These are phyloP conservation scores for Diplodia mutila DNA, from an alignment of 2,329 filamentous ascomycete genomes.

Conservation along the genomic window DNA sequence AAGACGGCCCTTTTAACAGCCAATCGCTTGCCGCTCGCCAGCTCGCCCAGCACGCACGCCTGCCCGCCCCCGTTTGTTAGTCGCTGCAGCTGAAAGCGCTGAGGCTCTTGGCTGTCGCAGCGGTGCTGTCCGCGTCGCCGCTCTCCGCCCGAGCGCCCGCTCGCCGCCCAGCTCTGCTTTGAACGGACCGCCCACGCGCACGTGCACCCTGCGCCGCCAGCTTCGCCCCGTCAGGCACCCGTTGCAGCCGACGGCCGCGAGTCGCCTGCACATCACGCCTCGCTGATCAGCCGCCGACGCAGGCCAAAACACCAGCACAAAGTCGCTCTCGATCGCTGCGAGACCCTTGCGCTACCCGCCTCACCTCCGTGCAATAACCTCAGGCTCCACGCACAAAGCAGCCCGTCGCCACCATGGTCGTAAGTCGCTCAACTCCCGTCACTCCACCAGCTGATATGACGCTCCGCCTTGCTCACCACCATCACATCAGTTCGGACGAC, in stretches of 20 bases:
- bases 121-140: slow-evolving; percentile 3
- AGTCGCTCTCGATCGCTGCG: background rate
- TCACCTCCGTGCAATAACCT: slow-evolving; percentile 21
- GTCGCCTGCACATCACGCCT: slow-evolving; percentile 23
- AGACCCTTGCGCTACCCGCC: slow-evolving; percentile 16
- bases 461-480: slow-evolving; percentile 57
- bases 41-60: slow-evolving; percentile 5
- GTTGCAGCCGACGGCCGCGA: slow-evolving; percentile 21
- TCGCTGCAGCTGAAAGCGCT: background rate
- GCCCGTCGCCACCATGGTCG: slow-evolving; percentile 40
- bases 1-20: slow-evolving; percentile 16
- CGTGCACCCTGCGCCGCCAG: background rate
- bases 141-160: slow-evolving; percentile 2
- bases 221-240: slow-evolving; percentile 3
- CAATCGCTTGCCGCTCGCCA: background rate
- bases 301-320: slow-evolving; percentile 21
- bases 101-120: slow-evolving; percentile 8
- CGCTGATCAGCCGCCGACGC: slow-evolving; percentile 23
- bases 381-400: slow-evolving; percentile 18
- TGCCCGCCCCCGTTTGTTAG: background rate
- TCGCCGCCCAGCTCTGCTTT: background rate
- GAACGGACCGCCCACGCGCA: background rate
- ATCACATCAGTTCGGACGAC: slow-evolving; percentile 77
- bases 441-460: slow-evolving; percentile 25
- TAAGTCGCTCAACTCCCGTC: slow-evolving; percentile 35